Conservation (phyloP, 495 filamentous ascomycete genomes). For the Melanomma pulvis-pyrius region DNA sequence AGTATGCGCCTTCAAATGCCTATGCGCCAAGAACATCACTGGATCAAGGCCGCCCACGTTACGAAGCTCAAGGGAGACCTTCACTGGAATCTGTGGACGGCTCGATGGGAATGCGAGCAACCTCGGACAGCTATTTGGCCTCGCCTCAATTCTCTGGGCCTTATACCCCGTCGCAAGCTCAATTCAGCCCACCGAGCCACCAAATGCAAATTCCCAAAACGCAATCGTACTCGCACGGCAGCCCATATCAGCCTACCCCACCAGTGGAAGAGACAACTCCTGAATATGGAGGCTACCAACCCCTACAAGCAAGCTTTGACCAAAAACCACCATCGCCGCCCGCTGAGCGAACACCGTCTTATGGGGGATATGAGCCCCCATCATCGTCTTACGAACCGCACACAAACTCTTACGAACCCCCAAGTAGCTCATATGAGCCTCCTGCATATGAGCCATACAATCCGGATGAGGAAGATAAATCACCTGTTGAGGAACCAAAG, state of each 20-base stretch:
- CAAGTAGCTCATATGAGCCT: constrained; percentile 44
- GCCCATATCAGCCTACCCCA: constrained; percentile 36
- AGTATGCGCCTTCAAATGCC: constrained; percentile 60
- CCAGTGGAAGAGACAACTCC: constrained; percentile 24
- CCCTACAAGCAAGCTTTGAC: constrained; percentile 42
- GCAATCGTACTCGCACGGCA: constrained; percentile 23
- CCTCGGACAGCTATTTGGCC: constrained; percentile 23
- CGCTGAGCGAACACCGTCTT: constrained; percentile 38
- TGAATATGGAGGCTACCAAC: constrained; percentile 23
- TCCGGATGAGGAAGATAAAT: constrained; percentile 44
- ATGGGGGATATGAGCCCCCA: constrained; percentile 20
- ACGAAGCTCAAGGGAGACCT: constrained; percentile 27
- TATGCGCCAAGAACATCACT: constrained; percentile 28
- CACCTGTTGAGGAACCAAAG: constrained; percentile 44
- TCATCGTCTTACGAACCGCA: constrained; percentile 47
- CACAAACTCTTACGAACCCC: constrained; percentile 46
- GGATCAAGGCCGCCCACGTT: constrained; percentile 16
- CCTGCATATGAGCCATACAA: constrained; percentile 47
- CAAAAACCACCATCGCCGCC: constrained; percentile 51
- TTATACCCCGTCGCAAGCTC: constrained; percentile 30
- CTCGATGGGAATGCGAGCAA: constrained; percentile 7
- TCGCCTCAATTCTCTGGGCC: constrained; percentile 25
- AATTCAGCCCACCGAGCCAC: constrained; percentile 26
- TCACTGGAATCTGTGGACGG: constrained; percentile 35
- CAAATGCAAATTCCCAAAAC: constrained; percentile 10